Evolutionary conservation across 2,329 filamentous ascomycete species (phyloP).

Genomic region (Talaromyces sp.): DNA sequence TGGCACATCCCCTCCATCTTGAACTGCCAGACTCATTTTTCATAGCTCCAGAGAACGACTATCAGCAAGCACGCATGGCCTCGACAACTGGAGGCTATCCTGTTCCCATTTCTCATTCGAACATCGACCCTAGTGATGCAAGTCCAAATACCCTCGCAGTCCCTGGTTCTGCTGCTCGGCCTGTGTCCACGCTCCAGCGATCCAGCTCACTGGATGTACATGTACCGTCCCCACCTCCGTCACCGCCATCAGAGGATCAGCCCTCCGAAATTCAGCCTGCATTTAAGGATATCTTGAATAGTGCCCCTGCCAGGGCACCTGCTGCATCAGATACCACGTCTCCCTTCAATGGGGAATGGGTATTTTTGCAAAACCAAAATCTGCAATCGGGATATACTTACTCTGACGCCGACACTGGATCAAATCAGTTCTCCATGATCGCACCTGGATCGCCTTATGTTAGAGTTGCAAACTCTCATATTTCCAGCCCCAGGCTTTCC

Average conservation of each 20-base stretch:
- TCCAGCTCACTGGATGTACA: constrained; percentile 12
- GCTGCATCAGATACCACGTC: not conserved
- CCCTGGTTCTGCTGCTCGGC: not conserved
- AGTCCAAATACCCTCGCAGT: not conserved
- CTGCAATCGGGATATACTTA: not conserved
- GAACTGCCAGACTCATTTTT: not conserved
- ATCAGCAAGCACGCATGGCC: not conserved
- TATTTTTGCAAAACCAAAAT: not conserved
- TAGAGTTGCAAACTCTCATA: not conserved
- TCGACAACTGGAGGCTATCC: not conserved
- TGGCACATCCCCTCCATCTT: not conserved
- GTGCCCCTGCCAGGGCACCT: not conserved
- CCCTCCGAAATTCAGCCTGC: not conserved
- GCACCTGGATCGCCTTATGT: not conserved
- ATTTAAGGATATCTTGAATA: not conserved
- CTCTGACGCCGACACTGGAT: not conserved
- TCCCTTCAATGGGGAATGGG: not conserved
- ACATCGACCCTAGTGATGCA: not conserved
- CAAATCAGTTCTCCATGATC: not conserved
- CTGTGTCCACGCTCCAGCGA: not conserved
- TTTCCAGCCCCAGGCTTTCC: not conserved
- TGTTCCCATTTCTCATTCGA: not conserved
- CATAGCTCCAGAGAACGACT: not conserved
- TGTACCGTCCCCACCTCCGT: constrained; percentile 2
- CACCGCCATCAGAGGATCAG: not conserved